Evolutionary conservation across 2,329 filamentous ascomycete genomes (phyloP).

Genomic region (Penicillium decumbens): DNA sequence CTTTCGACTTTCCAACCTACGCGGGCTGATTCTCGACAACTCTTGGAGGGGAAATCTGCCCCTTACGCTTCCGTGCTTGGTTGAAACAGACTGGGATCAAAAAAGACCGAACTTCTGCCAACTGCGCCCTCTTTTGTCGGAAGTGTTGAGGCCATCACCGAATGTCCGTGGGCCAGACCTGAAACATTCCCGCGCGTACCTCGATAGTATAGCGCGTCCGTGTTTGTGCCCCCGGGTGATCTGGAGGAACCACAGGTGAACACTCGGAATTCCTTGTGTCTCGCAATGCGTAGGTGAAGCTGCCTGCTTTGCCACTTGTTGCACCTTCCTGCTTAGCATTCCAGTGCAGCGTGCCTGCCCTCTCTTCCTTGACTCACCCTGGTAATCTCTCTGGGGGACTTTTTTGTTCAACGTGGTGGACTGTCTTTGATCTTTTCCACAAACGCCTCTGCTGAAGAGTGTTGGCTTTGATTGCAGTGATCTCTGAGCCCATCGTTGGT

Average conservation of each 20-base stretch:
- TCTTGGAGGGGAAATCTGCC: conserved; percentile 18
- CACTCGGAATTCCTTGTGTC: conserved; percentile 12
- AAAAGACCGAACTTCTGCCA: neutral
- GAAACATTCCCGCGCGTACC: conserved; percentile 30
- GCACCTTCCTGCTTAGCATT: conserved; percentile 26
- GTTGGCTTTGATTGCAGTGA: neutral
- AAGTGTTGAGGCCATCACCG: conserved; percentile 10
- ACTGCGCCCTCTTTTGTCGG: neutral
- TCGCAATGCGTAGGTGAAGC: conserved; percentile 28
- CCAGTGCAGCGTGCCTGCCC: conserved; percentile 19
- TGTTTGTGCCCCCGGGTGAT: conserved; percentile 10
- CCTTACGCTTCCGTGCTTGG: conserved; percentile 21
- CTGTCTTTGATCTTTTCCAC: neutral
- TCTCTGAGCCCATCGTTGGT: neutral
- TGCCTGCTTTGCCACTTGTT: conserved; percentile 20
- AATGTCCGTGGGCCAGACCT: conserved; percentile 23
- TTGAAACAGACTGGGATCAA: conserved; percentile 16
- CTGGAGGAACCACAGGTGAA: conserved; percentile 7
- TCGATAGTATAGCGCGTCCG: conserved; percentile 1
- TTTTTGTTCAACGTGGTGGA: neutral
- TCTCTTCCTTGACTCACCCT: conserved; percentile 11
- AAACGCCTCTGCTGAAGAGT: neutral
- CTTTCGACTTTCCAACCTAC: conserved; percentile 12
- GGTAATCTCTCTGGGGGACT: neutral
- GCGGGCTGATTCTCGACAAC: conserved; percentile 16